Base-by-base conservation (phyloP, 2,329 filamentous ascomycete genomes). In the Aspergillus unguis region DNA sequence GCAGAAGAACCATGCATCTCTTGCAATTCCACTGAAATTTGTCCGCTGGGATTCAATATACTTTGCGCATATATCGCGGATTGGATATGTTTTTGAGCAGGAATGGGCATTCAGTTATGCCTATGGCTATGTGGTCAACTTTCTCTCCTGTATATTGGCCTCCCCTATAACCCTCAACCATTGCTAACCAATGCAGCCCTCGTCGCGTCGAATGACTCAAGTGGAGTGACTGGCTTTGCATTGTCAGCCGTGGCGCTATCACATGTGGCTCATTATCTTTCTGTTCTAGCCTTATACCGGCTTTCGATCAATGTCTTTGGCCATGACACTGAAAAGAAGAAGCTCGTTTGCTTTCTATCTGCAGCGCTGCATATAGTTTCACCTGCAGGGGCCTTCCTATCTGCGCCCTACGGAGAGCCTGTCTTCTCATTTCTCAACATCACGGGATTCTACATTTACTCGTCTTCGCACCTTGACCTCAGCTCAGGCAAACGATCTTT, bases 351-450 rank as follows among this genome's bases (percentile, higher is more conserved):
- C 2, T 85, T 92, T 56, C 67, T 87, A 25, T 80, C 90, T 6
- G 84, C 90, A 3, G 74, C 81, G 11, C 75, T 97, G 44, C 90
- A 97, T 69, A 80, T 95, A 50, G 66, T 97, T 44, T 94, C 89
- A 0, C 92, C 94, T 0, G 94, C 88, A 0, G 92, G 92, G 0
- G 73, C 96, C 2, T 97, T 99, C 67, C 81, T 99, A 17, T 92
- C 87, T 0, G 87, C 92, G 0, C 90, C 92, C 0, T 95, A 94
- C 69, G 81, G 84, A 7, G 94, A 99, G 74, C 84, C 87, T 57
- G 70, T 86, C 0, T 96, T 91, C 70, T 85, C 92, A 0, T 77
- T 88, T 25, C 75, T 96, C 32, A 88, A 87, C 37, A 89, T 96
- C 62, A 61, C 79, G 0, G 94, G 90, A 1, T 85, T 85, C 63